These are phyloP conservation scores for Aspergillus japonicus DNA, from an alignment of 2,329 filamentous ascomycete genomes.

Conservation along the genomic window DNA sequence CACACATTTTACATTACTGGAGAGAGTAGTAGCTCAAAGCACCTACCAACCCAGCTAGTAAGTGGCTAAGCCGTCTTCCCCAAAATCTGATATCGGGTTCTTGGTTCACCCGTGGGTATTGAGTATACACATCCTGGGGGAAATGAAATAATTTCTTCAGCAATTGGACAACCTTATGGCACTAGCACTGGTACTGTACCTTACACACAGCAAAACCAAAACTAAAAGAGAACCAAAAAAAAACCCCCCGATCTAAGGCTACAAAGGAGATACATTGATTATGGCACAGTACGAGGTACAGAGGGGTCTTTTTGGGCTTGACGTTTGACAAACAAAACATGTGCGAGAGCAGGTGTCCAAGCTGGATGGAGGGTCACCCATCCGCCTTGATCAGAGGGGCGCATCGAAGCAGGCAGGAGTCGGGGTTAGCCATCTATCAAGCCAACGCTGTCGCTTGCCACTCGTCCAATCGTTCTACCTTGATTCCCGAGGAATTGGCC, in stretches of 20 bases:
- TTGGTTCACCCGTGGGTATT: not conserved
- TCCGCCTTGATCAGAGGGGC: conserved; percentile 17
- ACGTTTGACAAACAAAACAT: conserved; percentile 29
- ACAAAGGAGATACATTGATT: conserved; percentile 47
- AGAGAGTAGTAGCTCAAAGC: not conserved
- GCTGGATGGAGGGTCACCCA: conserved; percentile 16
- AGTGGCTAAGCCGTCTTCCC: not conserved
- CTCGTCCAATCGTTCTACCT: conserved; percentile 23
- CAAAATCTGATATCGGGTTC: not conserved
- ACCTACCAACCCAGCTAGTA: not conserved
- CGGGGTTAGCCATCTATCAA: conserved; percentile 1
- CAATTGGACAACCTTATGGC: not conserved
- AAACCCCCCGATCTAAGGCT: conserved; percentile 34
- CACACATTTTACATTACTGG: not conserved
- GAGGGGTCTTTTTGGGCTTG: conserved; percentile 33
- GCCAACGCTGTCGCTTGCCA: conserved; percentile 13
- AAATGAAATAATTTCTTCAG: too few relatives aligned
- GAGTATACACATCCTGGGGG: not conserved
- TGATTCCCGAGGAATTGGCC: conserved; percentile 24
- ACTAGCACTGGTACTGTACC: not conserved
- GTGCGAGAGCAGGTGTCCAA: conserved; percentile 21
- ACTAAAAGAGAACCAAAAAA: conserved; percentile 12
- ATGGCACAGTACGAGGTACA: conserved; percentile 47
- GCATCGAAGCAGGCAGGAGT: conserved; percentile 7
- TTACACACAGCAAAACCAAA: not conserved